Conservation (phyloP, 2,329 filamentous ascomycete genomes). For the Aureobasidium sp. region DNA sequence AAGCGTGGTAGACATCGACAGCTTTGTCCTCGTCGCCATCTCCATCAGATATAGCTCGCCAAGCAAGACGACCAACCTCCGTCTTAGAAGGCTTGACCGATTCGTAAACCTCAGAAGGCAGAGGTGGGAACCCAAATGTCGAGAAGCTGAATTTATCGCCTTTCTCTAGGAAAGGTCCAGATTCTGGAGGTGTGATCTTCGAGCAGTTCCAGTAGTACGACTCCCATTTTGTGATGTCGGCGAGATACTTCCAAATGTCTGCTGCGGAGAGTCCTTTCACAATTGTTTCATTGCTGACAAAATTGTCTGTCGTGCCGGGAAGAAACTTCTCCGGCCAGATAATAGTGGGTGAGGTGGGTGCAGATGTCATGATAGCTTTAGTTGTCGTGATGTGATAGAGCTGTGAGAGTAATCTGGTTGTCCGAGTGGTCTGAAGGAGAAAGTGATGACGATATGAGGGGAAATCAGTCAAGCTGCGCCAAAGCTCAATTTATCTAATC, state of each 20-base stretch:
- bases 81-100: slow-evolving; percentile 17
- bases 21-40: slow-evolving; percentile 22
- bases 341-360: slow-evolving; percentile 23
- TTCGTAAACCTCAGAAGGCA: slow-evolving; percentile 27
- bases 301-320: slow-evolving; percentile 34
- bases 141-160: slow-evolving; percentile 29
- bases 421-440: not conserved
- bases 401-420: not conserved
- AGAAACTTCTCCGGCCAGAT: slow-evolving; percentile 28
- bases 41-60: slow-evolving; percentile 21
- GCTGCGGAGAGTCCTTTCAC: slow-evolving; percentile 23
- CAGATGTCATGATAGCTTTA: not conserved
- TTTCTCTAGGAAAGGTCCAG: slow-evolving; percentile 23
- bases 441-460: slow-evolving; percentile 3
- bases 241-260: slow-evolving; percentile 29
- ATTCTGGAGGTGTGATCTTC: slow-evolving; percentile 26
- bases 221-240: slow-evolving; percentile 30
- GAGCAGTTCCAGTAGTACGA: slow-evolving; percentile 31
- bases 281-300: slow-evolving; percentile 31
- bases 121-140: slow-evolving; percentile 31
- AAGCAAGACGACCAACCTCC: slow-evolving; percentile 21
- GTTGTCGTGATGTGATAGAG: not conserved
- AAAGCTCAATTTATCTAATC: not conserved
- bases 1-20: slow-evolving; percentile 32
- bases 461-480: not conserved